A percentile compares a stretch with the other conserved stretches of the same genome.
Evolutionary conservation across 768 basidiomycete species (phyloP).

Genomic region (Trametes punicea): DNA sequence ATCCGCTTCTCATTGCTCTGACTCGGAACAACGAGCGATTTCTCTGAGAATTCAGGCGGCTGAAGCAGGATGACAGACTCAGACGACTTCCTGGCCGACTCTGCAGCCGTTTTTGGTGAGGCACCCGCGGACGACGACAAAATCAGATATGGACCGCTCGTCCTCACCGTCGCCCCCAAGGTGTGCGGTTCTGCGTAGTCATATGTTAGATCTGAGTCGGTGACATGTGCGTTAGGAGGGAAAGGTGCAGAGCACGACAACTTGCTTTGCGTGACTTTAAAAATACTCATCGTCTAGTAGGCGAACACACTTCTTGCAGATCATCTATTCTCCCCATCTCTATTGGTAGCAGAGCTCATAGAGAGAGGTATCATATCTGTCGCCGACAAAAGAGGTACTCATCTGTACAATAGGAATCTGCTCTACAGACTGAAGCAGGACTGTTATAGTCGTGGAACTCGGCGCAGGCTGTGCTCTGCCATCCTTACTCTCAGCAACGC

Average conservation of each 20-base stretch:
- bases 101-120: slow-evolving; percentile 19
- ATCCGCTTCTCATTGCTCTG: too few relatives aligned
- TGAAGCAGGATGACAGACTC: too few relatives aligned
- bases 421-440: neutral
- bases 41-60: too few relatives aligned
- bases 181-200: slow-evolving; percentile 31
- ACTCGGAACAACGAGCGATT: too few relatives aligned
- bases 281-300: too few relatives aligned
- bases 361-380: slow-evolving; percentile 51
- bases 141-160: slow-evolving; percentile 53
- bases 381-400: slow-evolving; percentile 35
- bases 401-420: neutral
- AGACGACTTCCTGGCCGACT: slow-evolving; percentile 38
- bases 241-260: slow-evolving; percentile 41
- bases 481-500: slow-evolving; percentile 53
- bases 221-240: slow-evolving; percentile 42
- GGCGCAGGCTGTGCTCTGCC: slow-evolving; percentile 69
- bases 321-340: slow-evolving; percentile 67
- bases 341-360: slow-evolving; percentile 64
- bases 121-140: slow-evolving; percentile 34
- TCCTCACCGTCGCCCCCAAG: slow-evolving; percentile 56
- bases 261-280: neutral
- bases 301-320: slow-evolving; percentile 71
- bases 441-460: slow-evolving; percentile 58
- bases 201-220: neutral